Percentiles rank a stretch among this genome's conserved stretches.
phyloP scores from a whole-genome alignment of 345 rosid species.

The Eutrema japonicum region DNA sequence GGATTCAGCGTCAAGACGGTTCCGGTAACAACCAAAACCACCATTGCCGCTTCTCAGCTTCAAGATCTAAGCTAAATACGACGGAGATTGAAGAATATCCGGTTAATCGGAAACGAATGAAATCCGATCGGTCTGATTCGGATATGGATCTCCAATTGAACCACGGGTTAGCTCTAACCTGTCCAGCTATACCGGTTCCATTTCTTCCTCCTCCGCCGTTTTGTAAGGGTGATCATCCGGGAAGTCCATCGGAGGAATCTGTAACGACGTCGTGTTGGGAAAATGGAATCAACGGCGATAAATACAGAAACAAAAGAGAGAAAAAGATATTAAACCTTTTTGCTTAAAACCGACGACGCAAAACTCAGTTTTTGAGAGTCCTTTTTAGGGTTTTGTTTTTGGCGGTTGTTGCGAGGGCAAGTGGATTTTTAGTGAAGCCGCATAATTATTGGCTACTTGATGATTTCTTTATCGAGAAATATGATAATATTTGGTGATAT shows the following conservation, averaged over 20 bases:
- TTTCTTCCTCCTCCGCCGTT: constrained; percentile 33
- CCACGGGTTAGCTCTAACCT: constrained; percentile 11
- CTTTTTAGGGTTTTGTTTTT: constrained; percentile 24
- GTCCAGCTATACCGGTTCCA: constrained; percentile 4
- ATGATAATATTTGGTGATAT: constrained; percentile 42
- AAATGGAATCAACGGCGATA: constrained; percentile 49
- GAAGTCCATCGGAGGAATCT: constrained; percentile 82
- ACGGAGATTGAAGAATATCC: constrained; percentile 32
- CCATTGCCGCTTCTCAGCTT: constrained; percentile 52
- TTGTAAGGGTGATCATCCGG: constrained; percentile 52
- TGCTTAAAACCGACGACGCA: constrained; percentile 48
- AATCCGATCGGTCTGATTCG: constrained; percentile 17
- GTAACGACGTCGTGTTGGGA: constrained; percentile 78
- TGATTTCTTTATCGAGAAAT: constrained; percentile 68
- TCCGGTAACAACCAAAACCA: constrained; percentile 34
- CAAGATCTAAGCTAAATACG: constrained; percentile 57
- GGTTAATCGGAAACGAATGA: constrained; percentile 12
- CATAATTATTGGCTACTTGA: constrained; percentile 50
- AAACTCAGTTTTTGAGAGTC: not conserved
- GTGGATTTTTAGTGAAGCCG: constrained; percentile 26
- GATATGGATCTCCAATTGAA: constrained; percentile 24
- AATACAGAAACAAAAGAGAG: constrained; percentile 23
- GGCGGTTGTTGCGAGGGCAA: not conserved
- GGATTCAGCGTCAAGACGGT: constrained; percentile 38
- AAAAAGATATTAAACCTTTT: constrained; percentile 54